Conservation (phyloP, 208 protist species). For the Zelonia costaricensis region DNA sequence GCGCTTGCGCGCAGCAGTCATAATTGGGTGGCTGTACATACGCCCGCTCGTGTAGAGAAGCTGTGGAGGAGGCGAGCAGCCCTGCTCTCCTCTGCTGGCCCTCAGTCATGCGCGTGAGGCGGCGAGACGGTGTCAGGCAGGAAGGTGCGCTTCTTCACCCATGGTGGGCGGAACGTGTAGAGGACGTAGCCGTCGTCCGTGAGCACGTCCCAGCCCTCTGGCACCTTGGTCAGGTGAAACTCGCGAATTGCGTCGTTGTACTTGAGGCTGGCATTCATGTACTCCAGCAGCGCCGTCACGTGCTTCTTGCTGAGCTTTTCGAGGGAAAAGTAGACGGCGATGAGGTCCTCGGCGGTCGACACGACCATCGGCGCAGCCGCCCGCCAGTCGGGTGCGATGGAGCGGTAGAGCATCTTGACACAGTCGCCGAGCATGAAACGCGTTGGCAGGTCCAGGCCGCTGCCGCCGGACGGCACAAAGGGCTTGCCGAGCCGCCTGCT, state of each 20-base stretch:
- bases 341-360: conserved; percentile 87
- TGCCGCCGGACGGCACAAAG: conserved; percentile 59
- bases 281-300: conserved; percentile 54
- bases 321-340: conserved; percentile 83
- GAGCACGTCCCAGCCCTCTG: conserved; percentile 83
- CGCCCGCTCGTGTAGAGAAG: no score
- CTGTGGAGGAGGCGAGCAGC: not conserved
- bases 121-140: conserved; percentile 56
- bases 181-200: conserved; percentile 86
- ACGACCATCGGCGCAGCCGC: conserved; percentile 73
- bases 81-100: not conserved
- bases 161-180: conserved; percentile 87
- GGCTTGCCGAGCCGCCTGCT: conserved; percentile 63
- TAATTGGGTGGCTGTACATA: no score
- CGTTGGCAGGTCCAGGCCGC: conserved; percentile 56
- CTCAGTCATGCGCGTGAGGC: conserved; percentile 25
- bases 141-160: conserved; percentile 75
- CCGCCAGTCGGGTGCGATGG: conserved; percentile 69
- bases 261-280: conserved; percentile 81
- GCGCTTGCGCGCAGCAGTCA: no score
- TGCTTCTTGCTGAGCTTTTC: conserved; percentile 41
- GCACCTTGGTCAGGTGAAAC: conserved; percentile 74
- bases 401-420: conserved; percentile 66
- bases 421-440: conserved; percentile 84
- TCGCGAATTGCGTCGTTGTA: conserved; percentile 57